Evolutionary conservation across 2,329 filamentous ascomycete species (phyloP), one percentile per base, ranked within the genome.

Genomic region (Penicillium sp.): DNA sequence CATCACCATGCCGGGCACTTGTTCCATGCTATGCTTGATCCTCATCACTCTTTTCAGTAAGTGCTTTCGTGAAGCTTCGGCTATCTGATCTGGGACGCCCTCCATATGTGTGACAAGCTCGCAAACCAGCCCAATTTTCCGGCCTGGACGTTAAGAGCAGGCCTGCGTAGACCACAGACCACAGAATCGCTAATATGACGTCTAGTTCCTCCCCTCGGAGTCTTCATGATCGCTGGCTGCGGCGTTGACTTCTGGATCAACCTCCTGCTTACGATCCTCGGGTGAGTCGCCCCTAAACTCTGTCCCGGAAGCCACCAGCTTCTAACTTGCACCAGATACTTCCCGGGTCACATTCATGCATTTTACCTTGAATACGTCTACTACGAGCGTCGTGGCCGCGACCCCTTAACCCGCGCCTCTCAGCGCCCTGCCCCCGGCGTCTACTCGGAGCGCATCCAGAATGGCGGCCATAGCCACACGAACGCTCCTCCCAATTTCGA

Each of bases 311-410:
- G 33, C 10, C 18, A 9, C 33, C 29, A 12, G 4, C 20, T 27
- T 41, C 42, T 33, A 24, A 32, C 29, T 2, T 24, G 9, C 27
- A 45, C 27, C 51, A 82, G 81, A n/a, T 88, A 85, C 67, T 71
- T 93, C 44, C 88, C 88, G 0, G 89, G 88, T 6, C 84, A 89
- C 58, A 80, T 92, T 37, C 84, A 90, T 66, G 87, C 87, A 38
- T 90, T 91, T 69, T 93, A 91, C 67, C 59, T 89, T 53, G 83
- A 90, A 70, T 95, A 90, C 67, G 77, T 95, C 54, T 95, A 91
- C 74, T 92, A 86, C 69, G 81, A 88, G 62, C 85, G 86, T 33
- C 79, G 64, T 40, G 55, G 59, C 23, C 58, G 56, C 32, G 61
- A 62, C 29, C 56, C 60, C 18, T 35, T 57, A 15, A 60, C 57